Base-by-base conservation (phyloP, 345 rosid genomes). In the Cardiospermum halicacabum region DNA sequence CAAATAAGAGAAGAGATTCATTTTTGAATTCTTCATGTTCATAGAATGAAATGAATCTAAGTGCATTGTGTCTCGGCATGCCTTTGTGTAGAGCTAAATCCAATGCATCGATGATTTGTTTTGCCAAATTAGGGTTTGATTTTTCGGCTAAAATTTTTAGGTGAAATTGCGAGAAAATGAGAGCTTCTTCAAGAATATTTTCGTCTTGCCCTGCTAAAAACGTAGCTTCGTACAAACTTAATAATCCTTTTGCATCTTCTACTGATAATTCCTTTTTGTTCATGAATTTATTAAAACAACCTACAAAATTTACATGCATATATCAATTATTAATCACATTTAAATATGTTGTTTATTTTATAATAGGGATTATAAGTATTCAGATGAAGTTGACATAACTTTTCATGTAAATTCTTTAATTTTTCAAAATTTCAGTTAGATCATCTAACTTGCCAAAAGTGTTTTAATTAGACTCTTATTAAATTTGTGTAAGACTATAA, bases 181-280 rank as follows among this genome's bases (percentile, higher is more conserved):
- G 37, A 3, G 59, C 59, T n/a, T 55, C 59, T 3, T 55, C 59
- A 10, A 55, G 21, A 26, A 28, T 15, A 15, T 40, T 18, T 13
- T 40, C 47, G 28, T 39, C 59, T 6, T 55, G 53, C 19, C 6
- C 8, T 48, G 24, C 21, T 21, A 48, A 34, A 55, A 27, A 39
- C 3, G 59, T 1, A 55, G 59, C 59, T 28, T 55, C 59, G 16
- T 55, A 55, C 59, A 55, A 55, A 28, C 59, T 55, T 4, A 55
- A 11, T 22, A 55, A 11, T 12, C 59, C 59, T 1, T 40, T 40
- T 13, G 15, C 47, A 40, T 40, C 47, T 15, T 5, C 16, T 12
- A 18, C 1, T 6, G 4, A 40, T 11, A 2, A 11, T 40, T 40
- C 47, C 5, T 40, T 13, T 3, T 18, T 40, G 47, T 40, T 8